A percentile compares a stretch with the other conserved stretches of the same genome.
Conservation (phyloP, 768 basidiomycete genomes). For the Antrodiella citrinella region DNA sequence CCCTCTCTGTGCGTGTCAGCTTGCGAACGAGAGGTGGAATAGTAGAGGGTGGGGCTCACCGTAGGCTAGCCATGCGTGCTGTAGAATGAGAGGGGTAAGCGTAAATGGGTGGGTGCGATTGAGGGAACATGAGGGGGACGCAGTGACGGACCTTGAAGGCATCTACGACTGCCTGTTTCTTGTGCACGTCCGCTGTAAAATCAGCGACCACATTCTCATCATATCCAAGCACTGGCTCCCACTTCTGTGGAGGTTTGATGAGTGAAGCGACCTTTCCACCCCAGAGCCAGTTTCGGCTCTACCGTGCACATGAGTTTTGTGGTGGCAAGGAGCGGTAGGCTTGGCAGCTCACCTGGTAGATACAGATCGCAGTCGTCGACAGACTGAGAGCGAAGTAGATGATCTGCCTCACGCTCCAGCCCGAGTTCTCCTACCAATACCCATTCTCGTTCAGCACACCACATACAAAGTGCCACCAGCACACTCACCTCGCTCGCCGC, state of each 20-base stretch:
- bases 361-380: too few species aligned
- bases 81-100: too few species aligned
- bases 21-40: conserved; percentile 11
- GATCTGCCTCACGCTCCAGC: too few species aligned
- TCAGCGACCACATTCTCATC: conserved; percentile 11
- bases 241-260: conserved; percentile 4
- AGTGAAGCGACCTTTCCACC: conserved; percentile 6
- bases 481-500: too few species aligned
- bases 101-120: conserved; percentile 10
- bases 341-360: too few species aligned
- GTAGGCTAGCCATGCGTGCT: conserved; percentile 86
- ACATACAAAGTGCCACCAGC: too few species aligned
- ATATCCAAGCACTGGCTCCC: conserved; percentile 16
- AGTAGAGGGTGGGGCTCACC: conserved; percentile 36
- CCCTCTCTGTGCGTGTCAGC: conserved; percentile 46
- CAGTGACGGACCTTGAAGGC: conserved; percentile 63
- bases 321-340: too few species aligned
- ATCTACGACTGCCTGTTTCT: conserved; percentile 61
- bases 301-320: too few species aligned
- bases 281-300: not conserved
- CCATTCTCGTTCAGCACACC: too few species aligned
- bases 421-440: too few species aligned
- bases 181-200: conserved; percentile 48
- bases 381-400: too few species aligned
- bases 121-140: not conserved